Conservation (phyloP, 2,329 filamentous ascomycete species). For the Pseudocercospora vitis region DNA sequence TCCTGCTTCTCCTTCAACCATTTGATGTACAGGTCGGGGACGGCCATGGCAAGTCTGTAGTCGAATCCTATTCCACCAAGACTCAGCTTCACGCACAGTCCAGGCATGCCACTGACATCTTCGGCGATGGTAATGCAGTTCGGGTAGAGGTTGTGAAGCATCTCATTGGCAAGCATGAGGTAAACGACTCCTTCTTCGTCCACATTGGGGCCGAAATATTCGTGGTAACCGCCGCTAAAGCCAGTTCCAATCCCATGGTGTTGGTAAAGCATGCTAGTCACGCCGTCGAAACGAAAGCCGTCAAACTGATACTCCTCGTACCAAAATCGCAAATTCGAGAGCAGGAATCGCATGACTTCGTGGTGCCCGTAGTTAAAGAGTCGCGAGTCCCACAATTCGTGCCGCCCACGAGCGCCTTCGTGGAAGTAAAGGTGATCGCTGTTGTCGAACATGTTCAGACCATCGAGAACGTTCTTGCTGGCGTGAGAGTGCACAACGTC, state of each 20-base stretch:
- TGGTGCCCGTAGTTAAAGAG: constrained; percentile 96
- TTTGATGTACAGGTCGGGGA: constrained; percentile 99
- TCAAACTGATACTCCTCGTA: constrained; percentile 98
- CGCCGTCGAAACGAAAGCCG: constrained; percentile 95
- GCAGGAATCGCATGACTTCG: constrained; percentile 90
- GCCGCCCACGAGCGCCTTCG: constrained; percentile 75
- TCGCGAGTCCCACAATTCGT: constrained; percentile 94
- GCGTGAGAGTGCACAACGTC: constrained; percentile 98
- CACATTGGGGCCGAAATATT: constrained; percentile 87
- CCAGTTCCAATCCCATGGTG: constrained; percentile 98
- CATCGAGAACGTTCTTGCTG: constrained; percentile 94
- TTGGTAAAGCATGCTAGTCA: constrained; percentile 95
- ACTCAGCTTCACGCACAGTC: constrained; percentile 81
- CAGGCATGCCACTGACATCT: constrained; percentile 97
- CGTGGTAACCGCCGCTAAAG: constrained; percentile 96
- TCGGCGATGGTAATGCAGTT: constrained; percentile 89
- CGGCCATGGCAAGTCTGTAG: constrained; percentile 94
- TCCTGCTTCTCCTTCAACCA: constrained; percentile 92
- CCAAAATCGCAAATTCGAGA: constrained; percentile 96
- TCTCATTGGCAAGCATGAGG: constrained; percentile 92
- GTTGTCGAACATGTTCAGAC: constrained; percentile 92
- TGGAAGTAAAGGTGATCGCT: constrained; percentile 97
- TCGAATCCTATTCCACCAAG: constrained; percentile 94
- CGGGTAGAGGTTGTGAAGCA: constrained; percentile 89
- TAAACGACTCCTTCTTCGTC: constrained; percentile 95